Evolutionary conservation across 83 land plant species (phyloP).

Genomic region (Diphasiastrum complanatum): DNA sequence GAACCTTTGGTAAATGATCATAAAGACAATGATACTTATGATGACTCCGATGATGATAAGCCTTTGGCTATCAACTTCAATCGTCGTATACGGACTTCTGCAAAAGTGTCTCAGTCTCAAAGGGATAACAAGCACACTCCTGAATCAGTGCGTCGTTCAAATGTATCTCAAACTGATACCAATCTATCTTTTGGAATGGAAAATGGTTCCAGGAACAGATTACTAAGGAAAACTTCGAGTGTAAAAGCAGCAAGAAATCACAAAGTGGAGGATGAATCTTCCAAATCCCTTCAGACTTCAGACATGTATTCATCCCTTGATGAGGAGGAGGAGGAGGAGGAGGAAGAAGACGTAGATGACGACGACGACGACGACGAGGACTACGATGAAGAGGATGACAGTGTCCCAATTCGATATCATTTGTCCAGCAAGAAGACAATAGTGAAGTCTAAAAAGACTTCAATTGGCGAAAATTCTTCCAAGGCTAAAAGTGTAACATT

Average conservation of each 20-base stretch:
- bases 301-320: neutral
- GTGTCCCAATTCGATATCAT: neutral
- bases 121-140: too few species aligned
- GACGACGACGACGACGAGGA: slow-evolving; percentile 28
- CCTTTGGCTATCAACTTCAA: too few species aligned
- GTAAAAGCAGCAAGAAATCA: too few species aligned
- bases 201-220: too few species aligned
- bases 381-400: slow-evolving; percentile 5
- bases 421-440: slow-evolving; percentile 16
- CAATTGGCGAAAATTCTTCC: neutral
- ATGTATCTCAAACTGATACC: too few species aligned
- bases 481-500: slow-evolving; percentile 8
- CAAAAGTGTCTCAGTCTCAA: too few species aligned
- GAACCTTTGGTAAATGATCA: neutral
- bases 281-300: neutral
- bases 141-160: too few species aligned
- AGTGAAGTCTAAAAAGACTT: neutral
- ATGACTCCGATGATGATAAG: too few species aligned
- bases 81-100: too few species aligned
- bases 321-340: neutral
- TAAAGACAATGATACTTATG: neutral
- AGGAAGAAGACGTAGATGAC: slow-evolving; percentile 10
- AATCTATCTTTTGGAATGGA: too few species aligned
- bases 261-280: neutral
- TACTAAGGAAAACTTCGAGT: too few species aligned